Percentiles rank a stretch among this genome's conserved stretches.
Conservation (phyloP, 78 protist species). For the Dictyostelium capitatum region DNA sequence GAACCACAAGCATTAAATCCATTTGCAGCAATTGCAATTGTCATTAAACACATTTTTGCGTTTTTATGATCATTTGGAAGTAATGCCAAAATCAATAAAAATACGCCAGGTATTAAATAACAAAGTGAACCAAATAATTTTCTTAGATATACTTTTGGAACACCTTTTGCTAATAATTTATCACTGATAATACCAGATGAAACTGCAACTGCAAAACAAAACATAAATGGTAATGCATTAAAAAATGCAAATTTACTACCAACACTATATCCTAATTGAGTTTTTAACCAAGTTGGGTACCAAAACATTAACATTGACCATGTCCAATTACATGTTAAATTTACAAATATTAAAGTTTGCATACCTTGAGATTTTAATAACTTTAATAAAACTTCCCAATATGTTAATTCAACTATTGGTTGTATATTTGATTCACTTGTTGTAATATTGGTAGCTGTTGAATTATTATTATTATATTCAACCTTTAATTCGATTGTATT, state of each 20-base stretch:
- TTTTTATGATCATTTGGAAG: background rate
- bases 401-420: background rate
- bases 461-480: too few relatives aligned
- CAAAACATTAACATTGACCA: background rate
- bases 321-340: conserved; percentile 8
- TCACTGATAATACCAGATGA: background rate
- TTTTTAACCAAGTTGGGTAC: conserved; percentile 48
- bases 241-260: conserved; percentile 18
- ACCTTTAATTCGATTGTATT: background rate
- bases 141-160: conserved; percentile 1
- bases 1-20: conserved; percentile 6
- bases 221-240: conserved; percentile 29
- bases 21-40: background rate
- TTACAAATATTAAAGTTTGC: background rate
- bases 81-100: background rate
- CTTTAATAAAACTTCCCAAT: background rate
- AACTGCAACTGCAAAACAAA: conserved; percentile 2
- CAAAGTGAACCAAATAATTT: conserved; percentile 25
- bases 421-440: too few relatives aligned
- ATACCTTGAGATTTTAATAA: conserved; percentile 16
- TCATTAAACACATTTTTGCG: background rate
- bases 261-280: background rate
- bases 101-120: conserved; percentile 10
- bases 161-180: background rate
- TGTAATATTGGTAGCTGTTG: too few relatives aligned